Conservation (phyloP, 495 filamentous ascomycete genomes). For the Pyrenopolyporus hunteri region DNA sequence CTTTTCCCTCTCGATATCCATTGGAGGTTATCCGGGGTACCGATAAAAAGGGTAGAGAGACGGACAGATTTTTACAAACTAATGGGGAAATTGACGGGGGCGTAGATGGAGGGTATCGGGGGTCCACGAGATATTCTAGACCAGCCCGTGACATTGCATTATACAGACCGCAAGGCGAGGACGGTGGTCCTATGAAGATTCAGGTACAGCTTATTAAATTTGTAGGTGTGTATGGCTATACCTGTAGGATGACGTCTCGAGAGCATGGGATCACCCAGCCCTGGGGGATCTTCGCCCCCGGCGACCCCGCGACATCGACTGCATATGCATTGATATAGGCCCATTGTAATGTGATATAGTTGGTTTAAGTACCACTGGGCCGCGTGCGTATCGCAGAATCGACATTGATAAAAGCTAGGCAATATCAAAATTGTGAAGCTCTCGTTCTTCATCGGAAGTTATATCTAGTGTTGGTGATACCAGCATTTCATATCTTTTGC, state of each 20-base stretch:
- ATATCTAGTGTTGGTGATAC: no score
- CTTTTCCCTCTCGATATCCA: no score
- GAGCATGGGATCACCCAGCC: slow-evolving; percentile 17
- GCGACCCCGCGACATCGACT: slow-evolving; percentile 31
- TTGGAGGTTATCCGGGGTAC: no score
- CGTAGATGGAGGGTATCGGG: background rate
- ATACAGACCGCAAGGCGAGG: slow-evolving; percentile 1
- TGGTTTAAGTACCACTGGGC: slow-evolving; percentile 19
- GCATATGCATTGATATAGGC: slow-evolving; percentile 13
- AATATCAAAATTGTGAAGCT: slow-evolving; percentile 1
- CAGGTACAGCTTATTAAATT: slow-evolving; percentile 2
- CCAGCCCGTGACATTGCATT: slow-evolving; percentile 6
- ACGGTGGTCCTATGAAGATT: background rate
- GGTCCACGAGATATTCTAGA: slow-evolving; percentile 23
- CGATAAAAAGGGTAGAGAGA: no score
- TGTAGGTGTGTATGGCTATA: slow-evolving; percentile 9
- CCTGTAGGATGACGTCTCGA: slow-evolving; percentile 30
- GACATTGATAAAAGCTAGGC: slow-evolving; percentile 10
- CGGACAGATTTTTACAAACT: background rate
- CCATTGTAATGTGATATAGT: slow-evolving; percentile 23
- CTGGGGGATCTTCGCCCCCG: slow-evolving; percentile 27
- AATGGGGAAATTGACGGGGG: slow-evolving; percentile 12
- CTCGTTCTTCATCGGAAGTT: background rate
- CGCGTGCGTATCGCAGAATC: slow-evolving; percentile 8
- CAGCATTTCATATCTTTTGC: background rate